Evolutionary conservation across 225 moss, liverwort and hornwort genomes (phyloP).

Genomic region (Bryum argenteum): DNA sequence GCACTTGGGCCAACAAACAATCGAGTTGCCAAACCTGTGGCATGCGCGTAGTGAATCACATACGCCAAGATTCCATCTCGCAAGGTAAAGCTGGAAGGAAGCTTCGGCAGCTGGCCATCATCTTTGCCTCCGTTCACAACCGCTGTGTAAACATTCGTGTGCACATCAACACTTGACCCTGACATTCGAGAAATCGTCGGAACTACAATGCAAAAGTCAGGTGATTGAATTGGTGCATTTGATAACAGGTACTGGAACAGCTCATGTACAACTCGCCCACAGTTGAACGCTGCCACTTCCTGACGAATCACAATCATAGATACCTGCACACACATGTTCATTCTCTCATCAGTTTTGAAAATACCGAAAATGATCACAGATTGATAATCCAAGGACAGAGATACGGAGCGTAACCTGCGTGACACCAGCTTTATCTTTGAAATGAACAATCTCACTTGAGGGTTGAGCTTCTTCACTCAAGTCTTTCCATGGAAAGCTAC

Average conservation of each 20-base stretch:
- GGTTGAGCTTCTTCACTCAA: conserved; percentile 28
- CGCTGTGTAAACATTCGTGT: conserved; percentile 34
- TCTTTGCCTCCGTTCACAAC: conserved; percentile 36
- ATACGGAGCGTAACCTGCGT: conserved; percentile 38
- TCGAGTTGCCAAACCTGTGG: conserved; percentile 49
- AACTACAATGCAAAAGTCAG: conserved; percentile 48
- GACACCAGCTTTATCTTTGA: conserved; percentile 44
- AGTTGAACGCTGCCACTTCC: conserved; percentile 40
- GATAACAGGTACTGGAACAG: conserved; percentile 52
- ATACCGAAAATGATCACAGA: neutral
- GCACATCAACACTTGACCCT: conserved; percentile 38
- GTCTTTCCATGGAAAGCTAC: conserved; percentile 41
- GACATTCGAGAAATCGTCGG: conserved; percentile 47
- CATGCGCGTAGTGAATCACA: conserved; percentile 57
- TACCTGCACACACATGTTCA: conserved; percentile 46
- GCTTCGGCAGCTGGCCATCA: conserved; percentile 25
- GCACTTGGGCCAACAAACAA: conserved; percentile 50
- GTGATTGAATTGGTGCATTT: conserved; percentile 51
- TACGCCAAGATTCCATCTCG: conserved; percentile 56
- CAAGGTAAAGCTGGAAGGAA: conserved; percentile 43
- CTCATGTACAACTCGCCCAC: conserved; percentile 45
- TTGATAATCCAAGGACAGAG: neutral
- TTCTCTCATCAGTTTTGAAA: neutral
- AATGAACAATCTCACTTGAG: conserved; percentile 46
- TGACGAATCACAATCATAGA: conserved; percentile 52